phyloP scores from a whole-genome alignment of 768 basidiomycete genomes.

The Tylopilus rubrobrunneus region DNA sequence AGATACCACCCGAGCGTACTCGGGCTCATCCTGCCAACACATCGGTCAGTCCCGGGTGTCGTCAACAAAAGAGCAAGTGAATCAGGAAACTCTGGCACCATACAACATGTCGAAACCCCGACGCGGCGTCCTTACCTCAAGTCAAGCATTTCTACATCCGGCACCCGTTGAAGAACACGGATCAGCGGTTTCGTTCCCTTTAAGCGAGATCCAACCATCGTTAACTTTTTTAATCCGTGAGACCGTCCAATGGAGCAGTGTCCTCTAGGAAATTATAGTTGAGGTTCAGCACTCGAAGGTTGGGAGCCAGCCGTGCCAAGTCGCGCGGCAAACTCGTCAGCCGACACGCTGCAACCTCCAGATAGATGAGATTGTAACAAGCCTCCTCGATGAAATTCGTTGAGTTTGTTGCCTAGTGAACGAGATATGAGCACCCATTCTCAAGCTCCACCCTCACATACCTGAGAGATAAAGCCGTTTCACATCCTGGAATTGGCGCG shows the following conservation, averaged over 20 bases:
- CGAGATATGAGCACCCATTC: conserved; percentile 19
- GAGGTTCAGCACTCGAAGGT: conserved; percentile 86
- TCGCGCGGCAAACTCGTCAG: conserved; percentile 69
- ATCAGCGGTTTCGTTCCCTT: conserved; percentile 72
- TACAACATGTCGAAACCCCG: conserved; percentile 8
- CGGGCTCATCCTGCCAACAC: conserved; percentile 77
- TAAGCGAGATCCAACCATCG: conserved; percentile 80
- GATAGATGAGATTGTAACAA: conserved; percentile 87
- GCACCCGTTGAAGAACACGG: conserved; percentile 64
- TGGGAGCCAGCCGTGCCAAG: conserved; percentile 67
- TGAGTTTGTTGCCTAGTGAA: conserved; percentile 67
- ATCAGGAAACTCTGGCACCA: not conserved
- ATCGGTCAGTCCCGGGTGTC: conserved; percentile 27
- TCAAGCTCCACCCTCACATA: conserved; percentile 39
- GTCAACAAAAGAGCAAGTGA: conserved; percentile 3
- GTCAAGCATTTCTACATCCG: conserved; percentile 85
- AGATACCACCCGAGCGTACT: conserved; percentile 96
- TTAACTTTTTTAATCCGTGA: conserved; percentile 78
- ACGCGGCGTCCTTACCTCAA: conserved; percentile 59
- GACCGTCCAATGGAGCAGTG: conserved; percentile 59
- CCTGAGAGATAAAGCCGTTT: conserved; percentile 94
- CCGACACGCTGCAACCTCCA: conserved; percentile 88
- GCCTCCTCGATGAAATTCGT: conserved; percentile 62
- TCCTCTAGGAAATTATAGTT: conserved; percentile 96
- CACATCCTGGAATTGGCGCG: conserved; percentile 80